phyloP scores from a whole-genome alignment of 306 rosid genomes.

The Glycine tomentella region DNA sequence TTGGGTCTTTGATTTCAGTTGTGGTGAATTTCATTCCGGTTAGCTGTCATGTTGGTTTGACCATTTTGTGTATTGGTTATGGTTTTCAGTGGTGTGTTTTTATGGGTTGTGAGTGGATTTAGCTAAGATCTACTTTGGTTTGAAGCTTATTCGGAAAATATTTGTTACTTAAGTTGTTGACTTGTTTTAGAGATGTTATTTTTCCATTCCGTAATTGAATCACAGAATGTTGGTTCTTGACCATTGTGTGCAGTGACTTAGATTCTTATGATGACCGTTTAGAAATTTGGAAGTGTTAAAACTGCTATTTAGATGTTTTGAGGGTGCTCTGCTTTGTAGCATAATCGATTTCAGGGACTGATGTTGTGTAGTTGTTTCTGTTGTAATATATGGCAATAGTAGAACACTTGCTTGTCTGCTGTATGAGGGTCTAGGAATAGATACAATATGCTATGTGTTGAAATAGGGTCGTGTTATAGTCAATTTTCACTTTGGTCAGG shows the following conservation, averaged over 20 bases:
- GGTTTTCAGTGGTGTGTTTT: conserved; percentile 38
- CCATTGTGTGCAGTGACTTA: neutral
- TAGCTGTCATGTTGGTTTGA: conserved; percentile 3
- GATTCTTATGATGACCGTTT: neutral
- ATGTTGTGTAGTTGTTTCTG: conserved; percentile 30
- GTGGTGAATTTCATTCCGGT: neutral
- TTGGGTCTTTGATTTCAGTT: conserved; percentile 21
- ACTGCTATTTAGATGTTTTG: conserved; percentile 11
- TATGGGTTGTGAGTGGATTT: conserved; percentile 6
- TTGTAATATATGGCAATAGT: neutral
- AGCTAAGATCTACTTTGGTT: conserved; percentile 45
- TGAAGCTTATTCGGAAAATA: conserved; percentile 11
- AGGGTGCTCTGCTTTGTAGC: neutral
- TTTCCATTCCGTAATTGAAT: neutral
- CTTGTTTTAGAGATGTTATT: conserved; percentile 5
- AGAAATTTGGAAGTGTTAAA: neutral
- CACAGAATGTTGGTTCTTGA: conserved; percentile 9
- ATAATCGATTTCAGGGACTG: conserved; percentile 20
- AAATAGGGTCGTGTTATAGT: conserved; percentile 30
- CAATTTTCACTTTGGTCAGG: conserved; percentile 23
- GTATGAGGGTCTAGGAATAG: conserved; percentile 5
- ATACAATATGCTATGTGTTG: neutral
- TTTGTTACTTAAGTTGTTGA: conserved; percentile 1
- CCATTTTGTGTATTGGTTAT: conserved; percentile 29
- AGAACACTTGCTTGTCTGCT: neutral